These are phyloP conservation scores for Endoconidiophora laricicola DNA, from an alignment of 2,329 filamentous ascomycete species.

Conservation along the genomic window DNA sequence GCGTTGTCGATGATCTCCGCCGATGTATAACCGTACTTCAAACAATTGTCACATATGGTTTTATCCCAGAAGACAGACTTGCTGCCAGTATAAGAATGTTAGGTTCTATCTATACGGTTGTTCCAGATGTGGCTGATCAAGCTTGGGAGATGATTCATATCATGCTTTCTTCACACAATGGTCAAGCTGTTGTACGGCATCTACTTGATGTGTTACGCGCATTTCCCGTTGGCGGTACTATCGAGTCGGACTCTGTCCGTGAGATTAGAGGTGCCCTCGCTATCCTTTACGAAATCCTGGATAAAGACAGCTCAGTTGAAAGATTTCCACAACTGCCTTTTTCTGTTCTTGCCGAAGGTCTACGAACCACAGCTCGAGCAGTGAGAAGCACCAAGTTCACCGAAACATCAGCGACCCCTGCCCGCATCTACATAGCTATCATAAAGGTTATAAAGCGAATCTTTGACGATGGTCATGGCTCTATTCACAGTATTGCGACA, in stretches of 20 bases:
- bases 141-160: conserved; percentile 57
- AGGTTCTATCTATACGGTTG: conserved; percentile 53
- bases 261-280: conserved; percentile 46
- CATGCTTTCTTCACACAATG: conserved; percentile 57
- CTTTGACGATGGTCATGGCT: conserved; percentile 34
- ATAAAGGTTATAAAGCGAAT: conserved; percentile 38
- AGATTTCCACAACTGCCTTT: conserved; percentile 44
- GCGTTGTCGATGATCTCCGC: conserved; percentile 44
- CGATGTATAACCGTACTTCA: conserved; percentile 53
- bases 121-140: conserved; percentile 41
- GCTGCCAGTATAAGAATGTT: conserved; percentile 52
- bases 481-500: conserved; percentile 37
- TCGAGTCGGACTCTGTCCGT: conserved; percentile 34
- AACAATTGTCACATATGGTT: conserved; percentile 54
- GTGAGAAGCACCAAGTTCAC: conserved; percentile 8
- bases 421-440: conserved; percentile 30
- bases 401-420: conserved; percentile 18
- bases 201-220: conserved; percentile 44
- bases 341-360: conserved; percentile 39
- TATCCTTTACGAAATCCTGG: conserved; percentile 46
- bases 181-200: conserved; percentile 49
- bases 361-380: conserved; percentile 22
- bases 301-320: conserved; percentile 34
- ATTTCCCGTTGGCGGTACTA: conserved; percentile 27
- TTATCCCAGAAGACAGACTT: conserved; percentile 46